Evolutionary conservation across 495 filamentous ascomycete species (phyloP), one percentile per base, ranked within the genome.

Genomic region (Penicillium subrubescens): DNA sequence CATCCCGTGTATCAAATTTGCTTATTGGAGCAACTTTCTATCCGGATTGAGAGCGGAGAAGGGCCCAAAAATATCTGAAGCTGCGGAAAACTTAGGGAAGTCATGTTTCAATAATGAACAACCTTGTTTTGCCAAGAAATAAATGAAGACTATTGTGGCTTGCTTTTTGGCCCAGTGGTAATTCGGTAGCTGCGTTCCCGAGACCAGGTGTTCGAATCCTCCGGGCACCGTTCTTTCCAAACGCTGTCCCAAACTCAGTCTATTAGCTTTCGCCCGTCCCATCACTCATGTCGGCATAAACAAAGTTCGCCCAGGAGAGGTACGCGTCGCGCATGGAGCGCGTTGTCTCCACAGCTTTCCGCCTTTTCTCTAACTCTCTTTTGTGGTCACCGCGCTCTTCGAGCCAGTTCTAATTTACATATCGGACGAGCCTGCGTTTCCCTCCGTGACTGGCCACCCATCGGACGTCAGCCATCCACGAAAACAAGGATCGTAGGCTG

Each of bases 1-100:
- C 10, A 51, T 29, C 46, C 10, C 15, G 19, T 51, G 46, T 25
- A 51, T 51, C 15, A 8, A 51, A 14, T 41, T 51, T 51, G 46
- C 46, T 51, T 51, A 27, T 51, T 51, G 46, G 46, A 51, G 46
- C 46, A 51, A 51, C 46, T 51, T 51, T 51, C 21, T 51, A 51
- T 51, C 25, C 19, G 46, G 25, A 51, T 51, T 51, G 3, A 51
- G 46, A 51, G 25, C 21, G 21, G 46, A 10, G 2, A 23, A 51
- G 46, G 2, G 8, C 19, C 21, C 10, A 51, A 23, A 51, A 19
- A 51, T 1, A 51, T 51, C 46, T 51, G 46, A 51, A 23, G 19
- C 46, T 51, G 25, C 6, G 46, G 15, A 51, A 23, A 4, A 15
- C 19, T 8, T 19, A 3, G 46, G 21, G 27, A 14, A n/a, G n/a